Evolutionary conservation across 129 eudicot genomes (phyloP), one percentile per base, ranked within the genome.

Genomic region (Kitagawia praeruptora): DNA sequence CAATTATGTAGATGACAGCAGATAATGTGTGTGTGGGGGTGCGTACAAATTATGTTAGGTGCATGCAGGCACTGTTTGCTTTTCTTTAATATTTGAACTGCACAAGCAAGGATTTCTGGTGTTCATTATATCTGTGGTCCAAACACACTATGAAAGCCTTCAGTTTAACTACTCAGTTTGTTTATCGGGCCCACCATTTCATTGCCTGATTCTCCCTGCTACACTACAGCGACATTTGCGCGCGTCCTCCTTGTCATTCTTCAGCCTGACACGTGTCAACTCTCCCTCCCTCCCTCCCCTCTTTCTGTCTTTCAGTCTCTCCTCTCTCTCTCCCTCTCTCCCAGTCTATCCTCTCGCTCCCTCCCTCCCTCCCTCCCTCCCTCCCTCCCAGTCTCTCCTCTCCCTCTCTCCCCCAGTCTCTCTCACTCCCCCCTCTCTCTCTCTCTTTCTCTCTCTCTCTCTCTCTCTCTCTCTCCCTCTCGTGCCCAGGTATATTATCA

Each of bases 181-280:
- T 77, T 44, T 8, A 23, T 21, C n/a, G 38, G 40, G 23, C 49
- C 63, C 6, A 0, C 58, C 66, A 42, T 31, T 0, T 23, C 69
- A 25, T 25, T n/a, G 1, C 66, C 79, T 41, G 67, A 69, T 38
- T 38, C 74, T 47, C 77, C 77, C 16, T 1, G 14, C 54, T 27
- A 1, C 76, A 41, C 80, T 31, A 61, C 78, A 81, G 85, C 87
- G 80, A 85, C 91, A 78, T 85, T 85, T 81, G 80, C 88, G 88
- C 85, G 85, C 77, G 85, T 37, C 89, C 85, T 80, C 76, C 87
- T 88, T 87, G 89, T 82, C 83, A 78, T 66, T 53, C 78, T 78
- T 85, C 76, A 9, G 75, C 34, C 85, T 84, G 87, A n/a, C 85
- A 84, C 90, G 82, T 84, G 84, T 82, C 34, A 31, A 31, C 69